These are phyloP conservation scores for Exophiala viscosa DNA, from an alignment of 2,329 filamentous ascomycete species.

Conservation along the genomic window DNA sequence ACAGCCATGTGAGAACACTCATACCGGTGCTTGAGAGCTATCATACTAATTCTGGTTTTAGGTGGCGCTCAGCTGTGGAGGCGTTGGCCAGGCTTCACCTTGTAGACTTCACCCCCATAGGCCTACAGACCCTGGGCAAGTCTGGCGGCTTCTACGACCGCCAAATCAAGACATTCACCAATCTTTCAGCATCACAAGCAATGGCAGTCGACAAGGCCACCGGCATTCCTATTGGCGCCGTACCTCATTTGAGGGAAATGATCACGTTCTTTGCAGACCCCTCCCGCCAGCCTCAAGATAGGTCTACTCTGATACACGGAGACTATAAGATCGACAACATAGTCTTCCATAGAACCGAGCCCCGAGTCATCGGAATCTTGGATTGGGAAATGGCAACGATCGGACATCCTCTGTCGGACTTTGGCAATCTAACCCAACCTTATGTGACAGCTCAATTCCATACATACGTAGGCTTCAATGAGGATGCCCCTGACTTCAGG, in stretches of 20 bases:
- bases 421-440: constrained; percentile 67
- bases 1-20: constrained; percentile 59
- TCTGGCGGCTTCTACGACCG: constrained; percentile 74
- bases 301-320: constrained; percentile 79
- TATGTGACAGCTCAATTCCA: constrained; percentile 36
- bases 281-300: constrained; percentile 68
- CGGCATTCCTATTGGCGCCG: constrained; percentile 68
- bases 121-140: constrained; percentile 70
- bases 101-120: constrained; percentile 63
- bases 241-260: constrained; percentile 80
- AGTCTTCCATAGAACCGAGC: constrained; percentile 83
- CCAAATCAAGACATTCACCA: constrained; percentile 77
- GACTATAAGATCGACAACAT: constrained; percentile 96
- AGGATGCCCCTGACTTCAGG: constrained; percentile 47
- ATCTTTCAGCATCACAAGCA: constrained; percentile 75
- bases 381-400: constrained; percentile 99
- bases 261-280: constrained; percentile 71
- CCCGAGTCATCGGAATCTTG: constrained; percentile 83
- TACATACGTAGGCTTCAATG: constrained; percentile 26
- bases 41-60: constrained; percentile 29
- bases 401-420: constrained; percentile 89
- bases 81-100: constrained; percentile 83
- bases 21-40: too few relatives aligned
- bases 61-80: constrained; percentile 77
- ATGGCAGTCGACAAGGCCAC: constrained; percentile 72